Conservation (phyloP, 2,329 filamentous ascomycete species). For the Fusarium staphyleae region DNA sequence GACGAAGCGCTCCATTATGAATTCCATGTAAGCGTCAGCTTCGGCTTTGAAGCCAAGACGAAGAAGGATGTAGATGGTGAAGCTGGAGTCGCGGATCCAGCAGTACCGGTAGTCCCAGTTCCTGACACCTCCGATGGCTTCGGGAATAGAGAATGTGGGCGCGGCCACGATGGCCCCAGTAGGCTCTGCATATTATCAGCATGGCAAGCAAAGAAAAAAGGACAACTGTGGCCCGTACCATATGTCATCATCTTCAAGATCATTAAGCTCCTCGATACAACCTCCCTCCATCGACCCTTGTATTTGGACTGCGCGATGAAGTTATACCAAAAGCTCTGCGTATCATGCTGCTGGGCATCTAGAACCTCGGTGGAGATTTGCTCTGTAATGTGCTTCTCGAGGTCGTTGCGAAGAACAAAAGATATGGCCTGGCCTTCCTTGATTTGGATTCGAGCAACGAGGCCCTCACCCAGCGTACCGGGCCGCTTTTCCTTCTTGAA, state of each 20-base stretch:
- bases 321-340: conserved; percentile 74
- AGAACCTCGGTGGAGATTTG: conserved; percentile 66
- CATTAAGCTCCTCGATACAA: conserved; percentile 74
- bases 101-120: conserved; percentile 80
- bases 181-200: conserved; percentile 58
- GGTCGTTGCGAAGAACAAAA: conserved; percentile 71
- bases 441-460: conserved; percentile 66
- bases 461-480: conserved; percentile 66
- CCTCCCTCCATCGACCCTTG: conserved; percentile 75
- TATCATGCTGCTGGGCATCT: conserved; percentile 70
- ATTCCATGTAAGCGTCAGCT: conserved; percentile 79
- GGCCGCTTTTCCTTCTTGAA: conserved; percentile 62
- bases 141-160: conserved; percentile 79
- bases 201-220: background rate
- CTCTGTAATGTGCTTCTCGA: conserved; percentile 62
- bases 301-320: conserved; percentile 77
- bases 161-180: conserved; percentile 80
- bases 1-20: conserved; percentile 75
- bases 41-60: conserved; percentile 78
- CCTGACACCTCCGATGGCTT: conserved; percentile 72
- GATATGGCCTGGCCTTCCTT: conserved; percentile 73
- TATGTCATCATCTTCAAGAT: conserved; percentile 80
- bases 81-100: conserved; percentile 80
- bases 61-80: conserved; percentile 79
- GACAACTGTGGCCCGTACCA: conserved; percentile 35